Evolutionary conservation across 2,329 filamentous ascomycete genomes (phyloP), one percentile per base, ranked within the genome.

Genomic region (Aspergillus calidoustus): DNA sequence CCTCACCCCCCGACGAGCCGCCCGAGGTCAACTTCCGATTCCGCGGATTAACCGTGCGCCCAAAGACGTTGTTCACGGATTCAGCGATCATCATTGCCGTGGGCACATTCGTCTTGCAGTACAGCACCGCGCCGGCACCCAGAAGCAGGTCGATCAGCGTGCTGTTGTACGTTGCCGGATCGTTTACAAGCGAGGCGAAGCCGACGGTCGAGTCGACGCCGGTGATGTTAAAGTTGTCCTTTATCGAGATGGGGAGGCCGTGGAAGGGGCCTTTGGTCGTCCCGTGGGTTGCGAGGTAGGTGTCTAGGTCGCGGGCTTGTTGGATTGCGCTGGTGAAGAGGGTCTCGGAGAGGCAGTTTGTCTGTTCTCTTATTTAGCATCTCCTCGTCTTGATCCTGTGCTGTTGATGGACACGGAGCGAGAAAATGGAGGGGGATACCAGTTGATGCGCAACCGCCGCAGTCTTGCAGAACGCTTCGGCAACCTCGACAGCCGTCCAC

Each of bases 331-430:
- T 80, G 9, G 82, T 74, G 66, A 86, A 86, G 58, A 88, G 79
- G 25, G 83, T 81, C 64, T 88, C 85, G 0, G 82, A 86, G 4
- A 89, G 73, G 69, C 86, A 88, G 64, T 87, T 88, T 44, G 83
- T 87, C 83, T 86, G 11, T 7, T 9, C 3, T 6, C 2, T 17
- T 3, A 2, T 8, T 41, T 28, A 15, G 25, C 19, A 28, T 28
- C 25, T 4, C 6, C 25, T 28, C 25, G 19, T 44, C 11, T 51
- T 31, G 15, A 19, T 15, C 6, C 9, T 46, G 4, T 50, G 46
- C 5, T 46, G 6, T 7, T 15, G 25, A 43, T 19, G 19, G 19
- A 19, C 19, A 19, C 19, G 19, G 4, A 17, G n/a, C 31, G 31
- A 38, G 9, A 38, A 13, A 38, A 13, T 9, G 34, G 34, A 41